Percentiles rank a stretch among this genome's conserved stretches.
These are phyloP conservation scores for Cercophora newfieldiana DNA, from an alignment of 495 filamentous ascomycete genomes.

Conservation along the genomic window DNA sequence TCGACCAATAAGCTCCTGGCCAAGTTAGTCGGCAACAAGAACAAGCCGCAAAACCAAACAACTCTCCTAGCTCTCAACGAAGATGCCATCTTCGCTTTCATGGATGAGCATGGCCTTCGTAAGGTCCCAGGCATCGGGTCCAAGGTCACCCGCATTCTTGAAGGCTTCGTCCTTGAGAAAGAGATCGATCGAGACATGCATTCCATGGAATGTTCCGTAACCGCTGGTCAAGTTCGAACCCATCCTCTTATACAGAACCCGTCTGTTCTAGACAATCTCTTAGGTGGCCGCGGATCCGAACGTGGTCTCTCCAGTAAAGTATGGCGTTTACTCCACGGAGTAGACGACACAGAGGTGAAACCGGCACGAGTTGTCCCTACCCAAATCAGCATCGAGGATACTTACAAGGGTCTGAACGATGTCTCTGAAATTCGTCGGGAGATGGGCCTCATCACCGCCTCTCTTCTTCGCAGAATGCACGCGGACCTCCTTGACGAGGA, in stretches of 20 bases:
- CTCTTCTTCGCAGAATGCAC: slow-evolving; percentile 77
- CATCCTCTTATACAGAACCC: slow-evolving; percentile 59
- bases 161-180: slow-evolving; percentile 57
- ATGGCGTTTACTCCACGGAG: slow-evolving; percentile 63
- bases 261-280: slow-evolving; percentile 59
- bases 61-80: slow-evolving; percentile 69
- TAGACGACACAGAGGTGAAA: slow-evolving; percentile 66
- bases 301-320: slow-evolving; percentile 65
- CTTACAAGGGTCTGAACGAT: slow-evolving; percentile 66
- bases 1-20: slow-evolving; percentile 81
- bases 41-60: slow-evolving; percentile 87
- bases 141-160: slow-evolving; percentile 70
- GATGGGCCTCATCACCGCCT: slow-evolving; percentile 61
- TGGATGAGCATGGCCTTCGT: slow-evolving; percentile 75
- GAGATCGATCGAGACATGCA: slow-evolving; percentile 37
- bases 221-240: slow-evolving; percentile 63
- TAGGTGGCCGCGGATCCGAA: slow-evolving; percentile 67
- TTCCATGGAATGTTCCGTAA: slow-evolving; percentile 50
- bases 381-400: slow-evolving; percentile 94
- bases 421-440: slow-evolving; percentile 60
- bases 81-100: slow-evolving; percentile 57
- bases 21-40: slow-evolving; percentile 79
- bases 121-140: slow-evolving; percentile 85
- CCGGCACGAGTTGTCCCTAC: slow-evolving; percentile 71
- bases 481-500: slow-evolving; percentile 60